phyloP scores from a whole-genome alignment of 2,329 filamentous ascomycete genomes.

The Teratosphaeria epicoccoides region DNA sequence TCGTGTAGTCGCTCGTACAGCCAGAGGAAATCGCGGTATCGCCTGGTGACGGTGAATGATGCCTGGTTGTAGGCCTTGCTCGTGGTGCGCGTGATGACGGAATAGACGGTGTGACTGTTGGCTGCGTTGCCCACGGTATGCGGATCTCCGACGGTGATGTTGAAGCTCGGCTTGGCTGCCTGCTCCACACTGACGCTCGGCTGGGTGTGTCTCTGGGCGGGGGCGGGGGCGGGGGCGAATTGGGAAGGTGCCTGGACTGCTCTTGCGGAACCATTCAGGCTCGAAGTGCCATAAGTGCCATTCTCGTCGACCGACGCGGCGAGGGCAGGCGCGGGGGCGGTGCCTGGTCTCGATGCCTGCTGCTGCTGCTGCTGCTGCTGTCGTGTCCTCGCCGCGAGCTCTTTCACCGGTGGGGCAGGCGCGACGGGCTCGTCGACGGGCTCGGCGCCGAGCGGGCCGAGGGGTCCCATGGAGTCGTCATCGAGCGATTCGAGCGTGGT shows the following conservation, averaged over 20 bases:
- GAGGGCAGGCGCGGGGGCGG: constrained; percentile 42
- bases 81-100: constrained; percentile 87
- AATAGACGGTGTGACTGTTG: constrained; percentile 95
- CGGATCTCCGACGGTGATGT: constrained; percentile 87
- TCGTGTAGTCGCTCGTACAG: constrained; percentile 88
- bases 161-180: constrained; percentile 82
- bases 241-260: constrained; percentile 52
- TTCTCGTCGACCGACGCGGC: constrained; percentile 48
- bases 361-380: too few species aligned
- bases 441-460: constrained; percentile 53
- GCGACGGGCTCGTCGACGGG: constrained; percentile 44
- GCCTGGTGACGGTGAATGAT: constrained; percentile 84
- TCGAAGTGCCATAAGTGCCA: constrained; percentile 57
- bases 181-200: constrained; percentile 88
- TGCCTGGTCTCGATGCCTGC: constrained; percentile 33
- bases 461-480: constrained; percentile 61
- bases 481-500: constrained; percentile 71
- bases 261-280: constrained; percentile 42
- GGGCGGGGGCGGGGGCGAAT: constrained; percentile 34
- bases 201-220: constrained; percentile 41
- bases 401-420: constrained; percentile 47
- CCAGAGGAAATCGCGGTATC: constrained; percentile 96
- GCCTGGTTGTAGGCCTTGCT: constrained; percentile 79
- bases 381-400: constrained; percentile 37
- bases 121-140: constrained; percentile 97